Conservation (phyloP, 768 basidiomycete species). For the Lentinula boryana region DNA sequence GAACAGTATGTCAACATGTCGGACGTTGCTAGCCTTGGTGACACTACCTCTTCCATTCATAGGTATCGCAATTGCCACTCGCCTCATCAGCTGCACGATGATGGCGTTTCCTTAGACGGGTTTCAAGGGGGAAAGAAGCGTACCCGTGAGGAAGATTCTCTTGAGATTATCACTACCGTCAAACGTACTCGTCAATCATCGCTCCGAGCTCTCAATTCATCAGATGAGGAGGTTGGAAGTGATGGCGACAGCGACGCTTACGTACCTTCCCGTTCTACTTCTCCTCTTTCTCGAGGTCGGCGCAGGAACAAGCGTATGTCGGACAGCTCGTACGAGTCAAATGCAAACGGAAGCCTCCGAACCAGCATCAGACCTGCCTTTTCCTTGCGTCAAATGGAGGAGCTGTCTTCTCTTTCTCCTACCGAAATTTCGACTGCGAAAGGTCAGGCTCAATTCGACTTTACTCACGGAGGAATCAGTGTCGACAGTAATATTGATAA, state of each 20-base stretch:
- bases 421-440: neutral
- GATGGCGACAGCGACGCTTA: conserved; percentile 5
- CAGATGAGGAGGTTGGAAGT: neutral
- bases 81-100: neutral
- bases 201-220: neutral
- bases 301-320: neutral
- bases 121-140: neutral
- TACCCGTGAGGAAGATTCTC: neutral
- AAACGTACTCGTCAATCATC: neutral
- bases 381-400: neutral
- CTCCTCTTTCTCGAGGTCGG: neutral
- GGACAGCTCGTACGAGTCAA: neutral
- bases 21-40: conserved; percentile 2
- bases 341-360: neutral
- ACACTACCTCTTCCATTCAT: neutral
- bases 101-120: neutral
- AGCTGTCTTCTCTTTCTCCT: neutral
- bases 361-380: neutral
- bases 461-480: neutral
- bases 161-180: no score
- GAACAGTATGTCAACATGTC: conserved; percentile 5
- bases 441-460: neutral
- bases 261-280: neutral
- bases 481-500: neutral
- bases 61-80: neutral